A percentile compares a stretch with the other conserved stretches of the same genome.
phyloP scores from a whole-genome alignment of 108 stramenopile genomes.

The Fistulifera pelliculosa region DNA sequence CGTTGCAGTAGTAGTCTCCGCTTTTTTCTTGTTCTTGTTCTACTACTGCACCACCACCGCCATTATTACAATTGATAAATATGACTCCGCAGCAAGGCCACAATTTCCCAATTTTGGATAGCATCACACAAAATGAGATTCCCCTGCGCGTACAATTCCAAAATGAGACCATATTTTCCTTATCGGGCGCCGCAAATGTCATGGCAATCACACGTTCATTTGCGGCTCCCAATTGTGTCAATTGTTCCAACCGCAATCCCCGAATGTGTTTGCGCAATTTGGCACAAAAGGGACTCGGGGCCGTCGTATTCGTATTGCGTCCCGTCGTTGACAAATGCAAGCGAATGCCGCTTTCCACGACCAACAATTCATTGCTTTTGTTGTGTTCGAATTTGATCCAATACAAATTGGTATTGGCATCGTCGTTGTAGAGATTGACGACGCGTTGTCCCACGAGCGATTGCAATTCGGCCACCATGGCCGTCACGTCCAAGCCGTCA shows the following conservation, averaged over 20 bases:
- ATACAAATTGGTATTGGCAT: conserved; percentile 46
- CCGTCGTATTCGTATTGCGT: conserved; percentile 22
- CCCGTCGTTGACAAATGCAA: conserved; percentile 77
- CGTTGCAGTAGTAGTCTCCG: conserved; percentile 4
- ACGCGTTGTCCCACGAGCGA: conserved; percentile 66
- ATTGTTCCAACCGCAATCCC: conserved; percentile 80
- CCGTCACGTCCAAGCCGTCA: conserved; percentile 79
- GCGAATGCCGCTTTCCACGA: conserved; percentile 92
- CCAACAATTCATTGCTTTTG: conserved; percentile 14
- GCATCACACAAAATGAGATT: conserved; percentile 86
- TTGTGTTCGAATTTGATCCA: conserved; percentile 64
- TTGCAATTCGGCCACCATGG: conserved; percentile 66
- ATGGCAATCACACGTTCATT: conserved; percentile 93
- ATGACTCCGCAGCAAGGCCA: conserved; percentile 86
- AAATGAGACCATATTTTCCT: conserved; percentile 69
- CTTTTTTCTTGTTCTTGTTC: conserved; percentile 11
- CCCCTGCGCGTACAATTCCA: conserved; percentile 91
- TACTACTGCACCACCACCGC: too few relatives aligned
- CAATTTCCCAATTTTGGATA: conserved; percentile 37
- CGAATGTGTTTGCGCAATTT: conserved; percentile 95
- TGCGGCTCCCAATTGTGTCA: conserved; percentile 77
- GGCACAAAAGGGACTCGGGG: conserved; percentile 89
- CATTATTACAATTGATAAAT: conserved; percentile 68
- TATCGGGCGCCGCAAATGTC: conserved; percentile 72
- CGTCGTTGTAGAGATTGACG: conserved; percentile 81